Percentiles rank a stretch among this genome's conserved stretches.
Conservation (phyloP, 768 basidiomycete species). For the Tulasnella sp. region DNA sequence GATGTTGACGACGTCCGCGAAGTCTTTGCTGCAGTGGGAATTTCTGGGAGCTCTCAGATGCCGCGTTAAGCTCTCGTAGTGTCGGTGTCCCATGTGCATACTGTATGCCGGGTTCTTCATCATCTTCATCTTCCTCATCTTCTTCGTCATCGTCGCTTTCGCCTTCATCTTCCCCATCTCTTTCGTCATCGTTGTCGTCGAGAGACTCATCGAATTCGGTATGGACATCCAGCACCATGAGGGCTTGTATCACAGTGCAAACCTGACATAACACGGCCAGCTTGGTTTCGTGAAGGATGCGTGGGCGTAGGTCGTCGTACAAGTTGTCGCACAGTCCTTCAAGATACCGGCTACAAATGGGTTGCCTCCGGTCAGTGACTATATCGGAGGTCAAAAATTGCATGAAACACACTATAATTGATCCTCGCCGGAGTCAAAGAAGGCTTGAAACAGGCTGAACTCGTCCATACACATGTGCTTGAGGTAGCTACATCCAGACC, state of each 20-base stretch:
- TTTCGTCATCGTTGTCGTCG: constrained; percentile 15
- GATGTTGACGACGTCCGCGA: constrained; percentile 5
- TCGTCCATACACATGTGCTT: constrained; percentile 88
- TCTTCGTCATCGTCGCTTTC: constrained; percentile 27
- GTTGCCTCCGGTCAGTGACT: no score
- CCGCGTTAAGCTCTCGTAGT: constrained; percentile 2
- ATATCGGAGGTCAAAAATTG: not conserved
- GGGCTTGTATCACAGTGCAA: constrained; percentile 88
- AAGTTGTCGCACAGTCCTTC: constrained; percentile 88
- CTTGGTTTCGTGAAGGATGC: constrained; percentile 86
- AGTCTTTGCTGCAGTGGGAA: not conserved
- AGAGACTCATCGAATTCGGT: constrained; percentile 15
- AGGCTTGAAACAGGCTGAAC: constrained; percentile 70
- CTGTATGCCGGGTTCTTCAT: constrained; percentile 19
- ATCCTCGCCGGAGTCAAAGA: constrained; percentile 80
- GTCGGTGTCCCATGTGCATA: not conserved
- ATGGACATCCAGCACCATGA: constrained; percentile 84
- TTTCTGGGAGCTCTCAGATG: not conserved
- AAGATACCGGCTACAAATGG: constrained; percentile 61
- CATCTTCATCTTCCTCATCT: constrained; percentile 22
- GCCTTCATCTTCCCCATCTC: constrained; percentile 13
- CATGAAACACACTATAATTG: constrained; percentile 45
- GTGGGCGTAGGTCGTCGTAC: constrained; percentile 89
- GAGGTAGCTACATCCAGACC: constrained; percentile 83
- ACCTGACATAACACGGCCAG: constrained; percentile 85